Evolutionary conservation across 768 basidiomycete species (phyloP).

Genomic region (Sarcomyxa edulis): DNA sequence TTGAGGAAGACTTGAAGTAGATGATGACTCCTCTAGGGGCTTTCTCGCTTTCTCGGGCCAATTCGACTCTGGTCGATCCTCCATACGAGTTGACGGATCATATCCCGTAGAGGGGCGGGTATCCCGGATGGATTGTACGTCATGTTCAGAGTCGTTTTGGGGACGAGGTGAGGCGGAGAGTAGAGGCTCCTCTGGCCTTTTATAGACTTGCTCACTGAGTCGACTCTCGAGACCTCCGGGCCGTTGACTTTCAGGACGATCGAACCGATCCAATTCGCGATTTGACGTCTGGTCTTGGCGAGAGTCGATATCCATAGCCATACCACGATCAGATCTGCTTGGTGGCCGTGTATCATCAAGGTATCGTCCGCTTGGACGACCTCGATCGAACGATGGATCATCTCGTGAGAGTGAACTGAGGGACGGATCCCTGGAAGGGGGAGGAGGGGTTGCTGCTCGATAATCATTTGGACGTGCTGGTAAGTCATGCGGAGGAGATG

Average conservation of each 20-base stretch:
- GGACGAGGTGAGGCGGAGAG: too few species aligned
- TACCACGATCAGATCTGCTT: slow-evolving; percentile 2
- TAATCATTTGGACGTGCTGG: slow-evolving; percentile 8
- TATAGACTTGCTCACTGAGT: slow-evolving; percentile 16
- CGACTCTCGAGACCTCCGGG: slow-evolving; percentile 14
- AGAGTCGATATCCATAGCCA: slow-evolving; percentile 3
- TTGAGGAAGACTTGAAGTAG: slow-evolving; percentile 1
- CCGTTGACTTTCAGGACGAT: not conserved
- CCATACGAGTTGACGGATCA: not conserved
- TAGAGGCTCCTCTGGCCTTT: too few species aligned
- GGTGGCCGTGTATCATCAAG: slow-evolving; percentile 9
- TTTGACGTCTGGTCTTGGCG: not conserved
- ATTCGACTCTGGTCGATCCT: not conserved
- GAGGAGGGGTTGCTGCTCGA: slow-evolving; percentile 19
- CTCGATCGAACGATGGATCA: slow-evolving; percentile 5
- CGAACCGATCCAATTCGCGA: not conserved
- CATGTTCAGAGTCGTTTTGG: not conserved
- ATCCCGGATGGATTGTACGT: not conserved
- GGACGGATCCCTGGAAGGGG: slow-evolving; percentile 22
- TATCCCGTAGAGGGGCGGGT: not conserved
- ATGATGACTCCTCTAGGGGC: slow-evolving; percentile 1
- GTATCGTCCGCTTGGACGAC: slow-evolving; percentile 10
- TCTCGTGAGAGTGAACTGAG: slow-evolving; percentile 18
- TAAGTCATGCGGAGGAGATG: slow-evolving; percentile 12
- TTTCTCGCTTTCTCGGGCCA: not conserved